Evolutionary conservation across 805 yeast species (phyloP).

Genomic region (Ogataea thermomethanolica): DNA sequence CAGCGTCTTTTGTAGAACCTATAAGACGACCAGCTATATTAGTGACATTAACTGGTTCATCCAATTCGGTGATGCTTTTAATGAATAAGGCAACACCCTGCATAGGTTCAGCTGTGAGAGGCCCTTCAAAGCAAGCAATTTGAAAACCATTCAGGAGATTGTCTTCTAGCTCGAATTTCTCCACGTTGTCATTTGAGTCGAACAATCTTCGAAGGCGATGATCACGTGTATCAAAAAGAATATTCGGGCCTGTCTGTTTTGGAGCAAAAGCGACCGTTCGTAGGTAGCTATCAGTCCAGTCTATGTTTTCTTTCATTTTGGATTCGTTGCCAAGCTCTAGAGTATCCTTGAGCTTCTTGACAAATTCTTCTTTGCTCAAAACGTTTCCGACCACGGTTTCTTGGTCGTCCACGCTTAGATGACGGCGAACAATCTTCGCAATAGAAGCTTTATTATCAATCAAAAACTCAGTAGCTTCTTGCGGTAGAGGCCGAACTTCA

Average conservation of each 20-base stretch:
- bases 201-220: slow-evolving; percentile 35
- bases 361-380: slow-evolving; percentile 31
- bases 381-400: slow-evolving; percentile 44
- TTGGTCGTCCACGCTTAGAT: slow-evolving; percentile 21
- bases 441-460: slow-evolving; percentile 44
- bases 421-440: slow-evolving; percentile 32
- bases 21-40: slow-evolving; percentile 70
- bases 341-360: slow-evolving; percentile 30
- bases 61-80: slow-evolving; percentile 34
- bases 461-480: slow-evolving; percentile 46
- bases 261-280: slow-evolving; percentile 72
- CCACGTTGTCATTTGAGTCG: slow-evolving; percentile 2
- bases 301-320: slow-evolving; percentile 25
- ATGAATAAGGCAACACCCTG: slow-evolving; percentile 71
- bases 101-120: slow-evolving; percentile 80
- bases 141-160: slow-evolving; percentile 81
- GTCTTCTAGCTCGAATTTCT: slow-evolving; percentile 46
- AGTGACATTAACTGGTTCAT: slow-evolving; percentile 35
- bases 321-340: slow-evolving; percentile 18
- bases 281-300: slow-evolving; percentile 32
- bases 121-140: slow-evolving; percentile 79
- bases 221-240: slow-evolving; percentile 54
- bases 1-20: slow-evolving; percentile 65
- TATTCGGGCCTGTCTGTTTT: slow-evolving; percentile 68
- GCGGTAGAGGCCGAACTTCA: slow-evolving; percentile 53